These are phyloP conservation scores for Zoysia japonica DNA, from an alignment of 176 grass and related monocot genomes.

Conservation along the genomic window DNA sequence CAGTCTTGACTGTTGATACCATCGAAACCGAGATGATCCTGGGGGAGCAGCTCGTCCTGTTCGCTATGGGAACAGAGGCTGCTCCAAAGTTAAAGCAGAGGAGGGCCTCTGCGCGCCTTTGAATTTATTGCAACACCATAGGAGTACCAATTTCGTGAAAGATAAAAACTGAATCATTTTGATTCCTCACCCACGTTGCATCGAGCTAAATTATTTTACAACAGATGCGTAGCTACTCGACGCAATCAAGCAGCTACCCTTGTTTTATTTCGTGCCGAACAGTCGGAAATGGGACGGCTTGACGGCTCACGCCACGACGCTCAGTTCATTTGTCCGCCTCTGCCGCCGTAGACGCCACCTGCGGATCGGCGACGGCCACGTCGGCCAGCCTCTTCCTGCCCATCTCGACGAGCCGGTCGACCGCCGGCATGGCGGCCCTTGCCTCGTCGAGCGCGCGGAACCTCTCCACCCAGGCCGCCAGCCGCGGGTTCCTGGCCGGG, in stretches of 20 bases:
- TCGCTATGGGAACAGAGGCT: too few species aligned
- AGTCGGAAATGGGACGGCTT: background rate
- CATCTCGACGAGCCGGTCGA: constrained; percentile 11
- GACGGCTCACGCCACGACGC: background rate
- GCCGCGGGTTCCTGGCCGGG: constrained; percentile 34
- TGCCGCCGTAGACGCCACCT: background rate
- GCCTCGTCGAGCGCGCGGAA: constrained; percentile 44
- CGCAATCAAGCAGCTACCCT: background rate
- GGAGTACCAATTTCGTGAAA: too few species aligned
- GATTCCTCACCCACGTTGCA: too few species aligned
- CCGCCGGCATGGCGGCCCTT: constrained; percentile 39
- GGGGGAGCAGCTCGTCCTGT: too few species aligned
- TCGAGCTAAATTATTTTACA: background rate
- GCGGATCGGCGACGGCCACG: background rate
- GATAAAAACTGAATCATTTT: too few species aligned
- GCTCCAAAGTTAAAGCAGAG: too few species aligned
- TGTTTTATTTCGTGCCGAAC: background rate
- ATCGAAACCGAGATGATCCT: too few species aligned
- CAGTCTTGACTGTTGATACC: too few species aligned
- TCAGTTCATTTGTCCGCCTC: background rate
- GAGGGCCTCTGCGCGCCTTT: too few species aligned
- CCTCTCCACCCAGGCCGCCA: constrained; percentile 47
- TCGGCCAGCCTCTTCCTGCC: constrained; percentile 32
- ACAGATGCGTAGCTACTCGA: background rate
- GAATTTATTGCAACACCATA: too few species aligned